Percentiles rank a stretch among this genome's conserved stretches.
phyloP scores from a whole-genome alignment of 2,329 filamentous ascomycete genomes.

The Sphaerulina musiva region DNA sequence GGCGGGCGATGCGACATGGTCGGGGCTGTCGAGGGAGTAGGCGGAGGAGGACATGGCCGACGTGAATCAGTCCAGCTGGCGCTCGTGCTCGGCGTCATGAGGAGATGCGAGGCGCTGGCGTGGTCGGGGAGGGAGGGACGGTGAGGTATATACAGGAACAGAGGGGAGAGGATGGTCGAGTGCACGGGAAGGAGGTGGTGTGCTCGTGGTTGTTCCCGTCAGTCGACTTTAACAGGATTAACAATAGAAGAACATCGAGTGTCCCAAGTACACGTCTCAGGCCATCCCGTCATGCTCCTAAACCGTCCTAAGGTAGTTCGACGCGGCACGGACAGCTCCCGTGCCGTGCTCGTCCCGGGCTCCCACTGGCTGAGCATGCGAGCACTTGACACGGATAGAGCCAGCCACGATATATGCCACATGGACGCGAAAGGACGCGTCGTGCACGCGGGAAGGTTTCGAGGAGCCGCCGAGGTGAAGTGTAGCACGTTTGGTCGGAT shows the following conservation, averaged over 20 bases:
- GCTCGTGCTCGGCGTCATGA: slow-evolving; percentile 19
- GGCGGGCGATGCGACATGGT: slow-evolving; percentile 37
- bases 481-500: too few species aligned
- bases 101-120: neutral
- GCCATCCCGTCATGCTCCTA: too few species aligned
- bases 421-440: slow-evolving; percentile 7
- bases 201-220: neutral
- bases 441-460: neutral
- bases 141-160: neutral
- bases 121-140: too few species aligned
- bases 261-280: too few species aligned
- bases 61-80: slow-evolving; percentile 7
- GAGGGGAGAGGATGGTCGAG: neutral
- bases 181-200: neutral
- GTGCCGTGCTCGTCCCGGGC: too few species aligned
- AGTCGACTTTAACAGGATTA: too few species aligned
- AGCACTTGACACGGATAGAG: too few species aligned
- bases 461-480: too few species aligned
- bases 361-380: too few species aligned
- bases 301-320: too few species aligned
- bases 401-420: slow-evolving; percentile 2
- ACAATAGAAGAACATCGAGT: too few species aligned
- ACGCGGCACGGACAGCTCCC: too few species aligned
- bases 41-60: slow-evolving; percentile 28
- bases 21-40: slow-evolving; percentile 45